Evolutionary conservation across 108 stramenopile genomes (phyloP).

Genomic region (Cyclotella choctawhatcheeana): DNA sequence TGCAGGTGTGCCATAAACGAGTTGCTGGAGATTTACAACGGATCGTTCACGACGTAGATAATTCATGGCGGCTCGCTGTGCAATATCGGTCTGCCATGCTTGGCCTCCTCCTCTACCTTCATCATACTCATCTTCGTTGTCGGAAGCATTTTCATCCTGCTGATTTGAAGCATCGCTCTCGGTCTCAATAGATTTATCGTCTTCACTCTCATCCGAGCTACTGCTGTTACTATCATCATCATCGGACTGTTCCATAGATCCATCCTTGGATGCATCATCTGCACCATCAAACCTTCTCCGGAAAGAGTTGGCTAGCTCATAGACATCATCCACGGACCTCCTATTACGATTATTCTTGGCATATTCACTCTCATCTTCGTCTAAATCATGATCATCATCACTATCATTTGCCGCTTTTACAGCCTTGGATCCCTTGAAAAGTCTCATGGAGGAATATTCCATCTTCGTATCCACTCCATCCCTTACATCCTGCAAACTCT

Average conservation of each 20-base stretch:
- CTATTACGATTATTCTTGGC: slow-evolving; percentile 11
- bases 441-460: slow-evolving; percentile 72
- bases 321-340: slow-evolving; percentile 31
- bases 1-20: slow-evolving; percentile 66
- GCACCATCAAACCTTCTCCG: slow-evolving; percentile 29
- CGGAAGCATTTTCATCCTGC: slow-evolving; percentile 38
- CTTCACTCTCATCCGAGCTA: slow-evolving; percentile 27
- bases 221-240: slow-evolving; percentile 5
- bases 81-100: slow-evolving; percentile 73
- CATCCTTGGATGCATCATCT: slow-evolving; percentile 22
- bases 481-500: slow-evolving; percentile 88
- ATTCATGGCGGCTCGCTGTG: slow-evolving; percentile 69
- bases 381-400: slow-evolving; percentile 40
- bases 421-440: slow-evolving; percentile 84
- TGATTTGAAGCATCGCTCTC: slow-evolving; percentile 40
- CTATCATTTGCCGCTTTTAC: slow-evolving; percentile 57
- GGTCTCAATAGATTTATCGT: slow-evolving; percentile 33
- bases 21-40: slow-evolving; percentile 70
- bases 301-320: slow-evolving; percentile 51
- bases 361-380: slow-evolving; percentile 36
- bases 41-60: slow-evolving; percentile 76
- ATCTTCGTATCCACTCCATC: slow-evolving; percentile 89
- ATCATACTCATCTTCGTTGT: slow-evolving; percentile 36
- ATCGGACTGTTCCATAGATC: slow-evolving; percentile 19
- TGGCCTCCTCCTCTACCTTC: slow-evolving; percentile 49